Evolutionary conservation across 805 yeast genomes (phyloP), one percentile per base, ranked within the genome.

Genomic region (Wickerhamiella sorbophila): DNA sequence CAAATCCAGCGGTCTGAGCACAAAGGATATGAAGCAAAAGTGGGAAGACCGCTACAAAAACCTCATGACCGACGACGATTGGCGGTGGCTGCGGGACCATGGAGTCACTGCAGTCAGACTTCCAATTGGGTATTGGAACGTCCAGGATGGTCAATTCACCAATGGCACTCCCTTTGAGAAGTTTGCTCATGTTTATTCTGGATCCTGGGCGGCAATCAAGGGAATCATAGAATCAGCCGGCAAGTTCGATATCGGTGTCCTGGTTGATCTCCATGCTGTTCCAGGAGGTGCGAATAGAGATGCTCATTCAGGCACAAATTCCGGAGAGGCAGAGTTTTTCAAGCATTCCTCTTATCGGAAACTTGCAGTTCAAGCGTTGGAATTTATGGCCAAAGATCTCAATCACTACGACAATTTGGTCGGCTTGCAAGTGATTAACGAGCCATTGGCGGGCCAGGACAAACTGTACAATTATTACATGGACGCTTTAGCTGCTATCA

Each of bases 241-340:
- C 0, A 46, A 65, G 16, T 60, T 75, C 50, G 66, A 71, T 24
- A 88, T 88, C 44, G 80, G 85, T 10, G 76, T 88, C 1, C 53
- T 88, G 41, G 70, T 88, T 14, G 97, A 88, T 59, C 53, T 88
- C 34, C 97, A 91, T 60, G 96, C 81, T 0, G 60, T 88, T 8
- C 96, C 96, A 4, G 85, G 84, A 12, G 96, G 96, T 31, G 96
- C 96, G 19, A 88, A 91, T 54, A 71, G 75, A 1, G 80, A 77
- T 26, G 83, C 78, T 38, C 96, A 87, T 58, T 76, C 88, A 51
- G 97, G 97, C 8, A 77, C 75, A 40, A 43, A 61, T 40, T 64
- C 76, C 36, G 70, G 69, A 2, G 55, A 63, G 34, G 75, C 88
- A 1, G 80, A 67, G 9, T 78, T 84, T 51, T 85, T 93, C 87